Evolutionary conservation across 192 early-diverging fungal genomes (phyloP), one percentile per base, ranked within the genome.

Genomic region (Coemansia javaensis): DNA sequence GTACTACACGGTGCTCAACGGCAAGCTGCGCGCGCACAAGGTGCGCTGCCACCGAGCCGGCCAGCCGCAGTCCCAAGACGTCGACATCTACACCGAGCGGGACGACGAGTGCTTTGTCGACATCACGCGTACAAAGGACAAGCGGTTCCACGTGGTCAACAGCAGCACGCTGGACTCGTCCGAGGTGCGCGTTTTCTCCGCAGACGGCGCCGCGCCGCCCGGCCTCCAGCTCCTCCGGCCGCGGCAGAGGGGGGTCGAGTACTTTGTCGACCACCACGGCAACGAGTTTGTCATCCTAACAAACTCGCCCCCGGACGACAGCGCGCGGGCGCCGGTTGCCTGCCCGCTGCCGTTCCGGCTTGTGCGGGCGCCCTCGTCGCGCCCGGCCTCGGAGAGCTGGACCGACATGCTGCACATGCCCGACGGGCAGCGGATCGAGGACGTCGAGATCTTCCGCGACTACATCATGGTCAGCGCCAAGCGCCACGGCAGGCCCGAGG

Each of bases 181-280:
- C 3, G 83, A 89, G 54, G 74, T 83, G 15, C 53, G 68, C 12
- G 33, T 89, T 3, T 65, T 89, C 34, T 57, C 77, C 12, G 51
- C 64, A 7, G 20, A 25, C 7, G 13, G 28, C 25, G 27, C 13
- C 7, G 28, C n/a, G 13, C 25, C 14, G 23, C 24, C 17, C 39
- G 33, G 44, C 7, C 25, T 81, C 16, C 56, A 33, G 4, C 62
- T 83, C 18, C 71, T 87, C 22, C 75, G 83, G 15, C 55, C 75
- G 28, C 67, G 87, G 24, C 66, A 64, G 21, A 53, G 59, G 12
- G 79, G 77, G 22, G 69, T 86, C 10, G 85, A 89, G 35, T 86
- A 86, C 51, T 89, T 82, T 77, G 82, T 84, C 8, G 87, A 89
- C 55, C 87, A 89, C 48, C 82, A 86, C 43, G 61, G 79, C 37